Percentiles rank a stretch among this genome's conserved stretches.
phyloP scores from a whole-genome alignment of 495 filamentous ascomycete genomes.

The Astrothelium subdiscretum region DNA sequence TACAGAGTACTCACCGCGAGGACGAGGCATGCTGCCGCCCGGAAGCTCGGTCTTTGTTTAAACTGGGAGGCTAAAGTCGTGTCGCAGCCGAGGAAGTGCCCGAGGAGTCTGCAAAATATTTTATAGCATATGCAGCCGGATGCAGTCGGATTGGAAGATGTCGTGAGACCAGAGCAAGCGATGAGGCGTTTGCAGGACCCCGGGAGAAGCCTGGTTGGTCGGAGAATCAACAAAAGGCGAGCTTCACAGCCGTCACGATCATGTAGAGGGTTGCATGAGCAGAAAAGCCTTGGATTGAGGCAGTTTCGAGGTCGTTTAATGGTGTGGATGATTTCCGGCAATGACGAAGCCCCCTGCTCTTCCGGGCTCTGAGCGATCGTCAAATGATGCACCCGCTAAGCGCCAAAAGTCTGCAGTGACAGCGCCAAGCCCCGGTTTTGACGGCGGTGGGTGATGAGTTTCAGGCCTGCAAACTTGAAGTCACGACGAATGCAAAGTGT shows the following conservation, averaged over 20 bases:
- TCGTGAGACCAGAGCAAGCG: background rate
- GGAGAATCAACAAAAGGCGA: background rate
- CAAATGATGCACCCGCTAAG: background rate
- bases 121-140: background rate
- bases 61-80: background rate
- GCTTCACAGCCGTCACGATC: background rate
- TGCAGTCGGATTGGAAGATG: background rate
- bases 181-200: background rate
- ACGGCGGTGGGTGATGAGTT: background rate
- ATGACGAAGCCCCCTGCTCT: background rate
- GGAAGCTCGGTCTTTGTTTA: background rate
- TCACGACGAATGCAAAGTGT: background rate
- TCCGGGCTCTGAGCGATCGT: background rate
- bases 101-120: background rate
- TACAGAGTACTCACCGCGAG: background rate
- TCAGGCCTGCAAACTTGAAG: background rate
- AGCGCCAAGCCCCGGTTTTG: background rate
- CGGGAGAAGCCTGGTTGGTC: background rate
- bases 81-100: background rate
- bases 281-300: background rate
- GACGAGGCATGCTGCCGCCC: background rate
- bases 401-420: background rate
- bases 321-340: background rate
- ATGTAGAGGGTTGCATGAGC: background rate
- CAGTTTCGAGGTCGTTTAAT: slow-evolving; percentile 1